Evolutionary conservation across 305 asterid species (phyloP).

Genomic region (Solanum hybrid): DNA sequence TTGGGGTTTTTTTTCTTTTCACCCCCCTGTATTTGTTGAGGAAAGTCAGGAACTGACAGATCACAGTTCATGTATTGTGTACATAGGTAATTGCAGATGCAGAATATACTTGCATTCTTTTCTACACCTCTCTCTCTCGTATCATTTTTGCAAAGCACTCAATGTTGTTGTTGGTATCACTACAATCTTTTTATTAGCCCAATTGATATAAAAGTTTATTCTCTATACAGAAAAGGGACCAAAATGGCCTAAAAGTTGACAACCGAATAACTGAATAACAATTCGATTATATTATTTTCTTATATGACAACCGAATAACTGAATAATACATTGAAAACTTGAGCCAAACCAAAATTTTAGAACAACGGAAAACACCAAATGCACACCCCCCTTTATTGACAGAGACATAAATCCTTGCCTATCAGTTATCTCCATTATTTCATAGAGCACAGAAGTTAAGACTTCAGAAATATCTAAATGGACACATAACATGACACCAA

Average conservation of each 20-base stretch:
- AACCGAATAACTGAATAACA: too few relatives aligned
- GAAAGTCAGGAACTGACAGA: background rate
- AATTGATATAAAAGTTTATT: background rate
- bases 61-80: background rate
- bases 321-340: background rate
- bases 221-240: background rate
- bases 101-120: background rate
- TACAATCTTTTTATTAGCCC: background rate
- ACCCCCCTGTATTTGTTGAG: background rate
- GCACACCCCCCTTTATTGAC: background rate
- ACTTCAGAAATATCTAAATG: background rate
- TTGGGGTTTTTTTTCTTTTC: background rate
- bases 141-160: background rate
- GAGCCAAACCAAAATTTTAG: background rate
- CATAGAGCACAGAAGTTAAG: background rate
- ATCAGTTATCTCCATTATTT: background rate
- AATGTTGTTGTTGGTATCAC: background rate
- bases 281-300: background rate
- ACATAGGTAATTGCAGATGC: background rate
- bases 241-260: background rate
- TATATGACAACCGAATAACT: background rate
- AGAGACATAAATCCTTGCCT: background rate
- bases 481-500: background rate
- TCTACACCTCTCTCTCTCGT: background rate
- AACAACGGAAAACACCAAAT: background rate